Percentiles rank a stretch among this genome's conserved stretches.
Conservation (phyloP, 345 rosid species). For the Gossypium thurberi region DNA sequence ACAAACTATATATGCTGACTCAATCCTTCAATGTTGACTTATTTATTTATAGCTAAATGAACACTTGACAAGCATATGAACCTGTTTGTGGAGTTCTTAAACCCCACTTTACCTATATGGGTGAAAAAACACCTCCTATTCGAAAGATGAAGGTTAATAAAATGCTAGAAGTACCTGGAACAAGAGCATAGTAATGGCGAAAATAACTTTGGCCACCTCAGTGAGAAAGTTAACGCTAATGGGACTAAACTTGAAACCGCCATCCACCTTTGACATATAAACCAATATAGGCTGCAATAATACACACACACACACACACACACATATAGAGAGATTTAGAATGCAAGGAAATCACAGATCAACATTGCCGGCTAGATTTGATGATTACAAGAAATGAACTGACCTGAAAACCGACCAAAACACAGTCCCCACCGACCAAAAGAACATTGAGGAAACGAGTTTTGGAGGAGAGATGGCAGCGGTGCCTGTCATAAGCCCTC, state of each 20-base stretch:
- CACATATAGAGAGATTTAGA: background rate
- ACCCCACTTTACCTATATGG: background rate
- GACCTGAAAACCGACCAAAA: constrained; percentile 86
- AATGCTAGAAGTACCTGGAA: constrained; percentile 45
- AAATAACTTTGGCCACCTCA: constrained; percentile 65
- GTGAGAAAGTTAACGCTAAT: constrained; percentile 90
- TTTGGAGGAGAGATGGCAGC: constrained; percentile 62
- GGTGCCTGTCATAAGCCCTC: constrained; percentile 44
- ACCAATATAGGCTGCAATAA: constrained; percentile 78
- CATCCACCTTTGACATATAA: constrained; percentile 91
- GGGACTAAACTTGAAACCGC: constrained; percentile 81
- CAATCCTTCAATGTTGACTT: too few species aligned
- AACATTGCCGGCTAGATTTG: background rate
- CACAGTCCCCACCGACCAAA: constrained; percentile 85
- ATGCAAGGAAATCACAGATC: background rate
- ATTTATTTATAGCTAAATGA: background rate
- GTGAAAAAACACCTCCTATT: background rate
- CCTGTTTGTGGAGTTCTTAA: background rate
- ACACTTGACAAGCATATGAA: background rate
- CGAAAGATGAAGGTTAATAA: background rate
- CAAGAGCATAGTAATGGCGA: constrained; percentile 80
- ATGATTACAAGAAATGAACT: background rate
- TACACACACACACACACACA: too few species aligned
- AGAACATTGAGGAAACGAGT: constrained; percentile 57
- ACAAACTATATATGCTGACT: too few species aligned